Percentiles rank a stretch among this genome's conserved stretches.
These are phyloP conservation scores for Pythium folliculosum DNA, from an alignment of 352 stramenopile species.

Conservation along the genomic window DNA sequence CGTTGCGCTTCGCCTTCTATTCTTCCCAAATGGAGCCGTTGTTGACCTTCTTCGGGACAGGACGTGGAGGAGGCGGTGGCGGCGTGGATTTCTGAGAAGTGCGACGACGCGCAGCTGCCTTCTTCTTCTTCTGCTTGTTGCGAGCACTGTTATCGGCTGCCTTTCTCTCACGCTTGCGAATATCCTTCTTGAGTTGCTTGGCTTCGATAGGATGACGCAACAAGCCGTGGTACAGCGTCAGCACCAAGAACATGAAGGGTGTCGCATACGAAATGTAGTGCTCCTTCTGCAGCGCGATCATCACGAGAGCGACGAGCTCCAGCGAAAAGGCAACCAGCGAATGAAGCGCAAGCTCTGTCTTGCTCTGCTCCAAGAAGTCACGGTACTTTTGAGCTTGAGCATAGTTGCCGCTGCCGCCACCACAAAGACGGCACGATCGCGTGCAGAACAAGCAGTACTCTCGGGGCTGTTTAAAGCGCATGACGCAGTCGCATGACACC, in stretches of 20 bases:
- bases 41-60: background rate
- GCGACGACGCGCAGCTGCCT: slow-evolving; percentile 29
- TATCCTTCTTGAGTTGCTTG: slow-evolving; percentile 48
- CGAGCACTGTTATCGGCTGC: slow-evolving; percentile 20
- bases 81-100: slow-evolving; percentile 12
- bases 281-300: slow-evolving; percentile 47
- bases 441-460: slow-evolving; percentile 81
- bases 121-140: slow-evolving; percentile 60
- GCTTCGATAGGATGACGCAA: slow-evolving; percentile 60
- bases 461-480: slow-evolving; percentile 57
- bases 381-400: slow-evolving; percentile 75
- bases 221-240: slow-evolving; percentile 53
- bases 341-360: slow-evolving; percentile 58
- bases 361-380: slow-evolving; percentile 69
- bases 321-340: slow-evolving; percentile 53
- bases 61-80: background rate
- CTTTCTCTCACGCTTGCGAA: slow-evolving; percentile 48
- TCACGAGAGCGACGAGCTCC: slow-evolving; percentile 48
- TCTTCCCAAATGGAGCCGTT: slow-evolving; percentile 16
- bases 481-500: slow-evolving; percentile 83
- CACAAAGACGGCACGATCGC: slow-evolving; percentile 68
- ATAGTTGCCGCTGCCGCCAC: slow-evolving; percentile 75
- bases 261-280: slow-evolving; percentile 63
- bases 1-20: background rate
- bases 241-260: slow-evolving; percentile 36